A percentile compares a stretch with the other conserved stretches of the same genome.
These are phyloP conservation scores for Cytospora leucostoma DNA, from an alignment of 2,329 filamentous ascomycete species.

Conservation along the genomic window DNA sequence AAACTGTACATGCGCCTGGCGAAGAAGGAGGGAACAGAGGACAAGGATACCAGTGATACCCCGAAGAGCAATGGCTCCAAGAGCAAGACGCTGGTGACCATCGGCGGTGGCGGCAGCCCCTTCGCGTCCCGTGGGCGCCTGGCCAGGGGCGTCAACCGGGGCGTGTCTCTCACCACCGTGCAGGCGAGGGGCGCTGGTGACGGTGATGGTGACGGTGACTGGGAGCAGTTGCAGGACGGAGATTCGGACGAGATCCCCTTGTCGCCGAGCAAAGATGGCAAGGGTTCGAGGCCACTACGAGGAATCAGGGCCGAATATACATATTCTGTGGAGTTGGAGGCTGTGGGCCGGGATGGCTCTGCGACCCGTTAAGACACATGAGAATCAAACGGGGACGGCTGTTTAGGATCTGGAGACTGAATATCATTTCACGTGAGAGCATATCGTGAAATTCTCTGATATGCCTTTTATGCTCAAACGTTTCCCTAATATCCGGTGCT, in stretches of 20 bases:
- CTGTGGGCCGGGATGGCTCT: background rate
- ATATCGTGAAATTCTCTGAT: too few species aligned
- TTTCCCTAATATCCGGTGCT: background rate
- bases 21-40: background rate
- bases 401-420: too few species aligned
- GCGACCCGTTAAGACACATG: background rate
- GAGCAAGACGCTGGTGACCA: constrained; percentile 1
- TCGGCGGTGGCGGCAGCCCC: constrained; percentile 12
- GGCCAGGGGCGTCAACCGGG: background rate
- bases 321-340: background rate
- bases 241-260: constrained; percentile 10
- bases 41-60: background rate
- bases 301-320: background rate
- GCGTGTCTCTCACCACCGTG: background rate
- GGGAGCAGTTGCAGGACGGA: constrained; percentile 7
- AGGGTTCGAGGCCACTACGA: background rate
- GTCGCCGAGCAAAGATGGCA: background rate
- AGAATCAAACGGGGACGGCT: too few species aligned
- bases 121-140: background rate
- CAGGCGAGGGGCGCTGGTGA: background rate
- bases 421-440: too few species aligned
- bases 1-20: constrained; percentile 4
- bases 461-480: too few species aligned
- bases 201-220: constrained; percentile 10
- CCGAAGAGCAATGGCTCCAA: background rate